A percentile compares a stretch with the other conserved stretches of the same genome.
Evolutionary conservation across 768 basidiomycete species (phyloP).

Genomic region (Collybiopsis luxurians): DNA sequence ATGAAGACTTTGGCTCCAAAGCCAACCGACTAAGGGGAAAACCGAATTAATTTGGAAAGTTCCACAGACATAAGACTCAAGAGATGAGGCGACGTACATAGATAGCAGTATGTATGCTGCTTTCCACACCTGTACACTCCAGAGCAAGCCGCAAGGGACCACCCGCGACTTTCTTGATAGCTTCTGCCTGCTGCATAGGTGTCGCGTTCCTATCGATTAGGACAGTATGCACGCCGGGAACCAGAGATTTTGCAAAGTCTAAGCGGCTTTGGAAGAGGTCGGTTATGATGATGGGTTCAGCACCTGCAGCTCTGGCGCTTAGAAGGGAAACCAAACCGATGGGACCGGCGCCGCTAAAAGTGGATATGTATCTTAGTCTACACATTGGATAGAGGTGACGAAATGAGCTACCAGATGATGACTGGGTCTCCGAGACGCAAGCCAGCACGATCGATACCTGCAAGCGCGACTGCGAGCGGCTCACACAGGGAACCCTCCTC

Average conservation of each 20-base stretch:
- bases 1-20: conserved; percentile 71
- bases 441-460: conserved; percentile 63
- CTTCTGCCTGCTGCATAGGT: conserved; percentile 48
- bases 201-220: conserved; percentile 46
- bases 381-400: not conserved
- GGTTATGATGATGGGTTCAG: conserved; percentile 68
- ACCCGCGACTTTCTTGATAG: conserved; percentile 51
- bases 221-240: conserved; percentile 56
- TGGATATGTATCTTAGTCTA: not conserved
- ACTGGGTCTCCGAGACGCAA: conserved; percentile 64
- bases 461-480: conserved; percentile 64
- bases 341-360: conserved; percentile 58
- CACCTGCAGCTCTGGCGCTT: conserved; percentile 65
- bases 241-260: conserved; percentile 62
- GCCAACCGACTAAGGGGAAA: conserved; percentile 60
- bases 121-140: conserved; percentile 66
- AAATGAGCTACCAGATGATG: conserved; percentile 50
- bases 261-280: conserved; percentile 64
- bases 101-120: conserved; percentile 57
- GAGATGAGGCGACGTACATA: conserved; percentile 35
- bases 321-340: conserved; percentile 63
- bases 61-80: no score
- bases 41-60: no score
- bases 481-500: conserved; percentile 71
- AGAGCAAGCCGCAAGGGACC: conserved; percentile 49